Base-by-base conservation (phyloP, 768 basidiomycete genomes). In the Leccinum rimulosum region DNA sequence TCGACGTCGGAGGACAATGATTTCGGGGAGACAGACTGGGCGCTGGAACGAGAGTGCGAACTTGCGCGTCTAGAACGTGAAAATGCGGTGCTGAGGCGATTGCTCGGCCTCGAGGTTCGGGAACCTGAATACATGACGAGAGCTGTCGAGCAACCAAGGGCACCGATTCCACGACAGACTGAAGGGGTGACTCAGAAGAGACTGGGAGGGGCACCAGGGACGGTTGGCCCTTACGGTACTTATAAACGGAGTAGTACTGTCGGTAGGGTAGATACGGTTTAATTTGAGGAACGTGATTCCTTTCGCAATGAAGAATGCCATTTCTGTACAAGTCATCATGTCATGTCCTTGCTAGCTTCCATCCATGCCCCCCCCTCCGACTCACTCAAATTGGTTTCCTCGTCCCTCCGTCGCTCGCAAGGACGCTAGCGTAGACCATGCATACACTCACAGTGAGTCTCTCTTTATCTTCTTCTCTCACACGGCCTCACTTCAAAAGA, bases 21-120 rank as follows among this genome's bases (percentile, higher is more conserved):
- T n/a, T 73, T 75, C 22, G 66, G 60, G 3, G 65, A 67, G 45
- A 74, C 75, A 33, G 75, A 96, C 60, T 83, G 87, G 78, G 87
- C 91, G 1, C 72, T 99, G 61, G 92, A 95, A 67, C 80, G 95
- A 60, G 97, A 98, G 71, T 88, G 87, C 68, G 96, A 99, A 75
- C 84, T 99, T 3, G 83, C 86, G 33, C 80, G 94, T 53, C 77
- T 99, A 43, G 87, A 95, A 74, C 84, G 80, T 64, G 96, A 99
- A 78, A 98, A 99, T 69, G 82, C 84, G 54, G 82, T 90, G 63
- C 75, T 99, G 61, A 80, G 88, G 65, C 79, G 84, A 58, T 76
- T 98, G 78, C 71, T 93, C 60, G 86, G 83, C 1, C 72, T 86
- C 17, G 76, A 75, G 0, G 65, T 76, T 7, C 63, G 55, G 25